Conservation (phyloP, 192 early-diverging fungal species). For the Linnemannia exigua region DNA sequence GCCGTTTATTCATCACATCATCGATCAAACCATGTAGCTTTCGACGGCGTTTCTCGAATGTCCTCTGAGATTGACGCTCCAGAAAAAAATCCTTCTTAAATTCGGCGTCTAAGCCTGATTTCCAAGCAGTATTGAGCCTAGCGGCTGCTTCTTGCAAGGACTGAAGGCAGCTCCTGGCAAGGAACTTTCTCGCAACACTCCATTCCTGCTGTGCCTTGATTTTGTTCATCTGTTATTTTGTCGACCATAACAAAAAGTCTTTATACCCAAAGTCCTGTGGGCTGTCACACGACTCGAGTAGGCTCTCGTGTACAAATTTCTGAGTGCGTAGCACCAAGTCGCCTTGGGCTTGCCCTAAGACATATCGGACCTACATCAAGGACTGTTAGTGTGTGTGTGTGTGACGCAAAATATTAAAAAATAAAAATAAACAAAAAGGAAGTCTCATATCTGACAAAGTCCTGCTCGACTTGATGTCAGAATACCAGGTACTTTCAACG, state of each 20-base stretch:
- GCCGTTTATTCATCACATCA: slow-evolving; percentile 16
- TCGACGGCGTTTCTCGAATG: slow-evolving; percentile 7
- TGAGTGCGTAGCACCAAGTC: slow-evolving; percentile 12
- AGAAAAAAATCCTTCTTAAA: slow-evolving; percentile 26
- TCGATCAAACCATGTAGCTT: slow-evolving; percentile 22
- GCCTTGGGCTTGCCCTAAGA: not conserved
- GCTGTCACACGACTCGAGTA: slow-evolving; percentile 9
- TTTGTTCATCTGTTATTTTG: slow-evolving; percentile 17
- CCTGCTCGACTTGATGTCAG: slow-evolving; percentile 39
- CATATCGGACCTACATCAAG: slow-evolving; percentile 7
- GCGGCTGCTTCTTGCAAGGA: slow-evolving; percentile 7
- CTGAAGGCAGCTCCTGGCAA: not conserved
- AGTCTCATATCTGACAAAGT: slow-evolving; percentile 36
- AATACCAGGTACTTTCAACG: slow-evolving; percentile 32
- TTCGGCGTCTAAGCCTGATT: not conserved
- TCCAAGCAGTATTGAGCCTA: slow-evolving; percentile 14
- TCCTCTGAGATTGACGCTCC: slow-evolving; percentile 14
- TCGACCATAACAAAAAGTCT: slow-evolving; percentile 19
- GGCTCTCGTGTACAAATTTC: slow-evolving; percentile 17
- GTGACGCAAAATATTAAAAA: slow-evolving; percentile 2
- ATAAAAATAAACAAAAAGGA: slow-evolving; percentile 25
- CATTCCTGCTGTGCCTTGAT: slow-evolving; percentile 18
- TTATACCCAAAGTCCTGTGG: slow-evolving; percentile 11
- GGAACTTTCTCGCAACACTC: slow-evolving; percentile 17
- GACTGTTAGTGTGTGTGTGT: not conserved